These are phyloP conservation scores for Malus domestica DNA, from an alignment of 306 rosid species.

Conservation along the genomic window ASM211411v1 NC_041790.1:2804001-2804500, in stretches of 20 bases:
- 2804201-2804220: background rate
- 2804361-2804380: constrained; percentile 96
- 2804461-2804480: background rate
- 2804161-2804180: constrained; percentile 99
- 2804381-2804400: background rate
- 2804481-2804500: background rate
- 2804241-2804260: background rate
- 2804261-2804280: constrained; percentile 11
- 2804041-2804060: constrained; percentile 71
- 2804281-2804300: constrained; percentile 73
- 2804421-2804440: background rate
- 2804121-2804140: constrained; percentile 45
- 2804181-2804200: constrained; percentile 60
- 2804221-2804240: constrained; percentile 2
- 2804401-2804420: background rate
- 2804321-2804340: constrained; percentile 90
- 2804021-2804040: constrained; percentile 82
- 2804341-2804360: constrained; percentile 56
- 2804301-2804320: constrained; percentile 73
- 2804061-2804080: constrained; percentile 89
- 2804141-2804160: constrained; percentile 64
- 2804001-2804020: constrained; percentile 91
- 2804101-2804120: constrained; percentile 54
- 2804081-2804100: constrained; percentile 67
- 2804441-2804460: background rate